These are phyloP conservation scores for Pseudonitzschia multistriata DNA, from an alignment of 108 stramenopile species.

Conservation along the genomic window DNA sequence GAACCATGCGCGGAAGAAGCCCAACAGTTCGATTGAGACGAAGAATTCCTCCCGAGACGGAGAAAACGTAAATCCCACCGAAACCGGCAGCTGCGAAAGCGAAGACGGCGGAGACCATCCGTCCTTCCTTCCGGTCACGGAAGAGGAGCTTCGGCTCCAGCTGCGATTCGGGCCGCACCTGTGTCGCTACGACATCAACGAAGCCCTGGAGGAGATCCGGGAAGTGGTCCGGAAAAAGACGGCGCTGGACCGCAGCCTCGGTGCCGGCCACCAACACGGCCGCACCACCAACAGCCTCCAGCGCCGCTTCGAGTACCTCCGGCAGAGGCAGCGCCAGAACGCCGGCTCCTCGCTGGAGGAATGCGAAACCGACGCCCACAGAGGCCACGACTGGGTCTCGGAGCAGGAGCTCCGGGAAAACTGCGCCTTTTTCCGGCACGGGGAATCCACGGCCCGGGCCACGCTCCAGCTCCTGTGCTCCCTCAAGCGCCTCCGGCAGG, in stretches of 20 bases:
- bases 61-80: background rate
- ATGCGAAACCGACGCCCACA: constrained; percentile 24
- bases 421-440: constrained; percentile 58
- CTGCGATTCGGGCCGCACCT: constrained; percentile 2
- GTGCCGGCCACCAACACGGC: constrained; percentile 11
- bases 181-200: constrained; percentile 35
- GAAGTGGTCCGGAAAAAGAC: constrained; percentile 21
- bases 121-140: constrained; percentile 3
- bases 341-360: background rate
- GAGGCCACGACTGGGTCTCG: constrained; percentile 24
- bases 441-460: constrained; percentile 51
- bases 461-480: constrained; percentile 40
- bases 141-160: constrained; percentile 2
- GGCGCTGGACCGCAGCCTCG: background rate
- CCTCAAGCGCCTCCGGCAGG: constrained; percentile 46
- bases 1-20: no score
- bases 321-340: background rate
- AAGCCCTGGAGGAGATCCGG: constrained; percentile 47
- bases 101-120: background rate
- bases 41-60: no score
- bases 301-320: background rate
- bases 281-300: constrained; percentile 17
- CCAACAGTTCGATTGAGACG: no score
- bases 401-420: constrained; percentile 53
- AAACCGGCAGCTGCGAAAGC: background rate